Conservation (phyloP, 148 eudicot species). For the Nepenthes mirabilis region DNA sequence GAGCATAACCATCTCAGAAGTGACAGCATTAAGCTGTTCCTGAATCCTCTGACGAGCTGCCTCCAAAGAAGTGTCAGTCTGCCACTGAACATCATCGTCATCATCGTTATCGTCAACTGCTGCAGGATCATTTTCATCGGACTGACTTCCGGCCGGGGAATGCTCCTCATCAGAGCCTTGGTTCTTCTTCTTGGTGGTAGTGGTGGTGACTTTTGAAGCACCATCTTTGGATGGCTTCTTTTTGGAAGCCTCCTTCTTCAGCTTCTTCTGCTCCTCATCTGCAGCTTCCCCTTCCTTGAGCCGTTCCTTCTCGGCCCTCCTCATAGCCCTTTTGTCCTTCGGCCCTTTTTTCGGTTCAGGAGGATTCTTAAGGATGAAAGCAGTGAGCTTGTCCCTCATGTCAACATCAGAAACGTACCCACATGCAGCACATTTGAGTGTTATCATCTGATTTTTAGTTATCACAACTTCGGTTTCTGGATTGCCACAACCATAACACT, state of each 20-base stretch:
- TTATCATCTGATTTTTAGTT: constrained; percentile 57
- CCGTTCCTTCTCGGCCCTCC: constrained; percentile 70
- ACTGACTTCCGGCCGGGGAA: constrained; percentile 47
- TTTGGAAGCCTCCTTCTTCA: constrained; percentile 46
- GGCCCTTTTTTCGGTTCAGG: constrained; percentile 50
- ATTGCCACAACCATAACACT: constrained; percentile 79
- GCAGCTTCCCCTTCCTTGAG: constrained; percentile 74
- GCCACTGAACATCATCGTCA: constrained; percentile 50
- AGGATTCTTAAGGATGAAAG: constrained; percentile 64
- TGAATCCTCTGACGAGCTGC: constrained; percentile 61
- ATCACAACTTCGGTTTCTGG: constrained; percentile 71
- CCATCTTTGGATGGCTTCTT: constrained; percentile 45
- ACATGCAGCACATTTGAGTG: constrained; percentile 68
- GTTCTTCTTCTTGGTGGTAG: constrained; percentile 45
- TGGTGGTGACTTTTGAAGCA: constrained; percentile 16
- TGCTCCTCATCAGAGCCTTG: constrained; percentile 56
- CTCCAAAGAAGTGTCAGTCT: constrained; percentile 59
- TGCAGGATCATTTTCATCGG: constrained; percentile 24
- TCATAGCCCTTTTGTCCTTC: constrained; percentile 69
- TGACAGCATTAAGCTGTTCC: constrained; percentile 64
- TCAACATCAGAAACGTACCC: constrained; percentile 77
- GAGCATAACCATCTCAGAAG: constrained; percentile 82
- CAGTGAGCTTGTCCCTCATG: constrained; percentile 69
- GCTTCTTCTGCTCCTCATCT: constrained; percentile 57
- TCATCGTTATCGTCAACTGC: constrained; percentile 22